Conservation (phyloP, 192 early-diverging fungal genomes). For the Entomortierella parvispora region DNA sequence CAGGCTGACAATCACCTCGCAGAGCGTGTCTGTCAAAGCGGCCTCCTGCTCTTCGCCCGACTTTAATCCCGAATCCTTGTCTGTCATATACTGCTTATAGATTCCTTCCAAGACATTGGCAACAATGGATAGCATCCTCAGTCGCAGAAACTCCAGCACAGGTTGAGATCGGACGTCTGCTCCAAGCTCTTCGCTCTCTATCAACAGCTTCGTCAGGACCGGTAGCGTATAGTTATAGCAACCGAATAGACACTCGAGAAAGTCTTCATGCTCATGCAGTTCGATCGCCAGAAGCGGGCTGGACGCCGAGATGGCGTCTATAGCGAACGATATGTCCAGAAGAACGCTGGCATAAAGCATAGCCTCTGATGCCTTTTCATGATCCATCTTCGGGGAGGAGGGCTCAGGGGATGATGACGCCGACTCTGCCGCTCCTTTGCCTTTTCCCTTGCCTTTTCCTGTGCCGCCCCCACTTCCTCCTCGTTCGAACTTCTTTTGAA, state of each 20-base stretch:
- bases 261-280: slow-evolving; percentile 29
- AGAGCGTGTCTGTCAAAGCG: slow-evolving; percentile 51
- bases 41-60: slow-evolving; percentile 21
- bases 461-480: slow-evolving; percentile 39
- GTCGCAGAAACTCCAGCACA: slow-evolving; percentile 55
- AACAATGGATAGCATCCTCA: slow-evolving; percentile 58
- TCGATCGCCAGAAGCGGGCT: slow-evolving; percentile 32
- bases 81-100: slow-evolving; percentile 53
- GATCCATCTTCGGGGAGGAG: neutral
- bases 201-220: slow-evolving; percentile 15
- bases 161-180: slow-evolving; percentile 17
- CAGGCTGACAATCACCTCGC: slow-evolving; percentile 62
- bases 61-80: slow-evolving; percentile 4
- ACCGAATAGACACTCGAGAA: slow-evolving; percentile 35
- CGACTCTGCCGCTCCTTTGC: neutral
- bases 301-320: slow-evolving; percentile 50
- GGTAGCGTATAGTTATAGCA: slow-evolving; percentile 51
- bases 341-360: slow-evolving; percentile 40
- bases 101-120: slow-evolving; percentile 61
- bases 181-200: slow-evolving; percentile 1
- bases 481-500: slow-evolving; percentile 54
- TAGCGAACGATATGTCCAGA: slow-evolving; percentile 36
- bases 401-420: slow-evolving; percentile 17
- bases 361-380: slow-evolving; percentile 19
- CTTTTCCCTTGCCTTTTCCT: slow-evolving; percentile 59